These are phyloP conservation scores for Biscogniauxia mediterranea DNA, from an alignment of 2,329 filamentous ascomycete genomes.

Conservation along the genomic window DNA sequence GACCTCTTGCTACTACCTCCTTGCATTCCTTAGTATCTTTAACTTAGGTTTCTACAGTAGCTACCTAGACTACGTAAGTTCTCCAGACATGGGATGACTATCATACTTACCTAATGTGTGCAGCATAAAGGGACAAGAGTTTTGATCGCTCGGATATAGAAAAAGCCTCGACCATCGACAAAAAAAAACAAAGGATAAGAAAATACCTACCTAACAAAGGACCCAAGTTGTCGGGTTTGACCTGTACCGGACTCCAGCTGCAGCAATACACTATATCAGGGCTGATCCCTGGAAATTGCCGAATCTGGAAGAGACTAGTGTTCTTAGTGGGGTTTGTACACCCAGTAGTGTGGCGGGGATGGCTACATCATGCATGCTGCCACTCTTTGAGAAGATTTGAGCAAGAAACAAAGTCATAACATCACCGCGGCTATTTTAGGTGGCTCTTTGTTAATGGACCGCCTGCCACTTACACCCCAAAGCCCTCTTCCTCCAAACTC, in stretches of 20 bases:
- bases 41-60: neutral
- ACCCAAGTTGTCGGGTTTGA: neutral
- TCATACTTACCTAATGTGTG: too few species aligned
- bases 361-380: neutral
- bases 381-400: slow-evolving; percentile 19
- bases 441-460: slow-evolving; percentile 6
- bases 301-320: neutral
- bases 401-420: slow-evolving; percentile 14
- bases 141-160: neutral
- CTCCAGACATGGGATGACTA: too few species aligned
- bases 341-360: neutral
- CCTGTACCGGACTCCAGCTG: neutral
- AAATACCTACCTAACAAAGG: neutral
- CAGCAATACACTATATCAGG: neutral
- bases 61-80: neutral
- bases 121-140: neutral
- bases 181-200: neutral
- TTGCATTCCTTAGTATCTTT: too few species aligned
- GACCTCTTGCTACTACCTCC: too few species aligned
- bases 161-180: too few species aligned
- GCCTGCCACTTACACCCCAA: neutral
- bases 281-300: neutral
- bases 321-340: neutral
- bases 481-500: too few species aligned
- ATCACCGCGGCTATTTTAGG: slow-evolving; percentile 8